phyloP scores from a whole-genome alignment of 768 basidiomycete genomes.

The Suillus subluteus region DNA sequence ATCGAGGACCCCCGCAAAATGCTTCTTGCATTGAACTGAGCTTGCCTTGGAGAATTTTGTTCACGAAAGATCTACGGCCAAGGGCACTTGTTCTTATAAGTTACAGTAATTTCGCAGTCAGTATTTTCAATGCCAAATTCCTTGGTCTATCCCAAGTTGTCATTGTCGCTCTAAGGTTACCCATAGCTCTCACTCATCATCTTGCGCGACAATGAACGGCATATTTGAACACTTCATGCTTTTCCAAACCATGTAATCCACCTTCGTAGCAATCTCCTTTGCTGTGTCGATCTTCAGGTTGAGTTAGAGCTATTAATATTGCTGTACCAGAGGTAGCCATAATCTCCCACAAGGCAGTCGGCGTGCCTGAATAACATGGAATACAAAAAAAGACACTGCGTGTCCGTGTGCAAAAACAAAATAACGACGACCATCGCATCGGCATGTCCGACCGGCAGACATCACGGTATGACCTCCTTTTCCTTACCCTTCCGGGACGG shows the following conservation, averaged over 20 bases:
- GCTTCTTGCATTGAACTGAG: constrained; percentile 51
- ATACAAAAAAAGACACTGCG: constrained; percentile 4
- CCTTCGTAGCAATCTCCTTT: not conserved
- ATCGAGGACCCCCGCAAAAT: constrained; percentile 95
- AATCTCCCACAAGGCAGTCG: not conserved
- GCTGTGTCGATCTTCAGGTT: not conserved
- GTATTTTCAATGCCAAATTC: not conserved
- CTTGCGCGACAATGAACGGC: not conserved
- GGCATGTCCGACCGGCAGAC: constrained; percentile 7
- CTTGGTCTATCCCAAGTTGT: not conserved
- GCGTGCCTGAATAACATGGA: not conserved
- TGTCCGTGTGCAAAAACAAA: constrained; percentile 6
- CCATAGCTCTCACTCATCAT: not conserved
- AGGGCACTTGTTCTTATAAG: not conserved
- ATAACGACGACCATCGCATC: not conserved
- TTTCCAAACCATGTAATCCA: not conserved
- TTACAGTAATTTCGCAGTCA: not conserved
- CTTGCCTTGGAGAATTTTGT: not conserved
- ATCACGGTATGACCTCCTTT: constrained; percentile 31
- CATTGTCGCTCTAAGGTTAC: not conserved
- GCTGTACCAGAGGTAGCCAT: not conserved
- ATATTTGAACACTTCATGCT: not conserved
- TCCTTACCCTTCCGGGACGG: constrained; percentile 52
- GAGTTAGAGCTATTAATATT: not conserved
- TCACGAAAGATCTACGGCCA: not conserved